Evolutionary conservation across 2,329 filamentous ascomycete genomes (phyloP), one percentile per base, ranked within the genome.

Genomic region (Aureobasidium sp.): DNA sequence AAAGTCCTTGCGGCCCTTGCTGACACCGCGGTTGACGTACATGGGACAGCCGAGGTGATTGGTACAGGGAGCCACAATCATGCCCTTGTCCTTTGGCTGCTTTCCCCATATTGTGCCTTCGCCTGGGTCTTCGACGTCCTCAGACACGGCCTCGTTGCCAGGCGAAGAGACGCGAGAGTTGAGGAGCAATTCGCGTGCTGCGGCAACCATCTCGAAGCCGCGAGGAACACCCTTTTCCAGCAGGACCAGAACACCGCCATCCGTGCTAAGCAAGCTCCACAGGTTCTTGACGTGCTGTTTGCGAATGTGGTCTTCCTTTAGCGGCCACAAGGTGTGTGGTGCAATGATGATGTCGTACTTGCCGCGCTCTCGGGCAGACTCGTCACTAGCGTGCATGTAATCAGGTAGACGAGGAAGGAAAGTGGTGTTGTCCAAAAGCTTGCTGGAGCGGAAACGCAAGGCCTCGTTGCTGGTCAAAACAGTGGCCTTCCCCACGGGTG

Each of bases 401-500:
- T 97, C 91, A 0, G 94, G 94, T n/a, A 97, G 78, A 4, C 92
- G 86, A 8, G 93, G 92, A 8, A 99, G 81, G 71, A 99, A 97
- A 0, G 89, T 95, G 0, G 94, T 97, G 72, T 97, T 88, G 41
- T 95, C 83, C 14, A 99, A 78, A 65, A 97, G 83, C 20, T 79
- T 80, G 66, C 91, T 90, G 27, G 91, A 81, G 36, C 91, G 87
- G 62, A 89, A 81, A 20, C 91, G 85, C 31, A 99, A 79, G 2
- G 85, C 78, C 65, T 91, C 84, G 0, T 90, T 89, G 0, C 87
- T 91, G 2, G 89, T 85, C 3, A 97, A 77, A 1, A 96, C 91
- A 0, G 90, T 92, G 60, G 89, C 88, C 72, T 88, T 91, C 1
- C 90, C 89, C 3, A 82, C 79, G 0, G 86, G 84, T 1, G 79